Evolutionary conservation across 2,329 filamentous ascomycete species (phyloP).

Genomic region (Paraconiothyrium brasiliense): DNA sequence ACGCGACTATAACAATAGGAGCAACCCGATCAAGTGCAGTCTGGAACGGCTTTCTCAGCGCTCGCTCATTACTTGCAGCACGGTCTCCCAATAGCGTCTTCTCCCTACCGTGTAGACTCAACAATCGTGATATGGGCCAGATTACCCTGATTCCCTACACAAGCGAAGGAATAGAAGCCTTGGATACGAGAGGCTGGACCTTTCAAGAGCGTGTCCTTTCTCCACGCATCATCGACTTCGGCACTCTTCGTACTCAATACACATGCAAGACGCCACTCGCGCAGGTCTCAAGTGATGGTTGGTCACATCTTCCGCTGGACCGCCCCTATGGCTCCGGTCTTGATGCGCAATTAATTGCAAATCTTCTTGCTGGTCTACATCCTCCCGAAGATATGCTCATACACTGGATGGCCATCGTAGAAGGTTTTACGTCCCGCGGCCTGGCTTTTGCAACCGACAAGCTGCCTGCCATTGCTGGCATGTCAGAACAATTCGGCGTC

Average conservation of each 20-base stretch:
- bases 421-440: slow-evolving; percentile 4
- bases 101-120: slow-evolving; percentile 1
- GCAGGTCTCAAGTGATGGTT: slow-evolving; percentile 5
- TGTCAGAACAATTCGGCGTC: slow-evolving; percentile 2
- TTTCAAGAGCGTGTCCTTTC: slow-evolving; percentile 10
- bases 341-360: slow-evolving; percentile 1
- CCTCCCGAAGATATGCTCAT: neutral
- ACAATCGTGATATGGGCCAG: neutral
- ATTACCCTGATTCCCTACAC: slow-evolving; percentile 9
- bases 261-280: slow-evolving; percentile 3
- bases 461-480: slow-evolving; percentile 10
- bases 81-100: slow-evolving; percentile 4
- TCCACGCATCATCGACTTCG: slow-evolving; percentile 9
- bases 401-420: slow-evolving; percentile 4
- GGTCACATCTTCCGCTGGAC: slow-evolving; percentile 1
- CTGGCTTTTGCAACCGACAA: slow-evolving; percentile 11
- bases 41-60: slow-evolving; percentile 6
- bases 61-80: neutral
- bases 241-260: slow-evolving; percentile 3
- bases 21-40: slow-evolving; percentile 12
- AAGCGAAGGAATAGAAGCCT: neutral
- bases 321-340: slow-evolving; percentile 7
- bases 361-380: neutral
- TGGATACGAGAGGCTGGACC: slow-evolving; percentile 9
- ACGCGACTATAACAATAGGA: slow-evolving; percentile 14